Percentiles rank a stretch among this genome's conserved stretches.
phyloP scores from a whole-genome alignment of 2,329 filamentous ascomycete genomes.

The Colletotrichum filicis region DNA sequence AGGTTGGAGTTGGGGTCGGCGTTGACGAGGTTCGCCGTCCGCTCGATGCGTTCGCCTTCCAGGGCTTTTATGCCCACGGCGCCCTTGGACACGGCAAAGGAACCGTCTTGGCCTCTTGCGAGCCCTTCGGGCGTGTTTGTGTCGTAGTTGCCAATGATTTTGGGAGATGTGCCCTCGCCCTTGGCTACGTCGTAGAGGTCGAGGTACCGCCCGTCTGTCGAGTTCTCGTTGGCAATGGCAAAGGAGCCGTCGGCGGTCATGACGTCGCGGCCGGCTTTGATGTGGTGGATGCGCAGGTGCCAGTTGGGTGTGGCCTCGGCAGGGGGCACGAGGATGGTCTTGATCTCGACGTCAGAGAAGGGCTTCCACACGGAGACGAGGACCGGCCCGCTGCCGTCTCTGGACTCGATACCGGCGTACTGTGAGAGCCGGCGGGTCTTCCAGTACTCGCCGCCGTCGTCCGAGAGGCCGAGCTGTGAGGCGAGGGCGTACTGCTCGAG shows the following conservation, averaged over 20 bases:
- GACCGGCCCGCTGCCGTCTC: conserved; percentile 60
- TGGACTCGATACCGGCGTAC: conserved; percentile 69
- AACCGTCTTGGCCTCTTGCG: conserved; percentile 60
- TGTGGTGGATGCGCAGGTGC: conserved; percentile 74
- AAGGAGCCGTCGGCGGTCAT: conserved; percentile 81
- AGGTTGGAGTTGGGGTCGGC: conserved; percentile 85
- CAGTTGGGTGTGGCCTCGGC: conserved; percentile 69
- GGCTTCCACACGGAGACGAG: conserved; percentile 78
- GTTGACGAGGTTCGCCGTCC: conserved; percentile 74
- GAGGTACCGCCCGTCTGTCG: conserved; percentile 59
- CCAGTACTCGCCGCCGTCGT: conserved; percentile 83
- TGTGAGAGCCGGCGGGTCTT: conserved; percentile 77
- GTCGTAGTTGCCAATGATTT: conserved; percentile 71
- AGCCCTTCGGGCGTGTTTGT: conserved; percentile 63
- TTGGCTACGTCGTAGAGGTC: conserved; percentile 54
- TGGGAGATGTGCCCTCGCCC: conserved; percentile 63
- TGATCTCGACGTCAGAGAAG: conserved; percentile 74
- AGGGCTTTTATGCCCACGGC: conserved; percentile 67
- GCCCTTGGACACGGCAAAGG: conserved; percentile 67
- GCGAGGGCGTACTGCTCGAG: conserved; percentile 82
- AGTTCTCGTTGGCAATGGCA: conserved; percentile 70
- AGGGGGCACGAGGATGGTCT: conserved; percentile 74
- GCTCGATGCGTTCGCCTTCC: conserved; percentile 55
- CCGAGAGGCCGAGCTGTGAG: conserved; percentile 79
- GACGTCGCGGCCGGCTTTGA: conserved; percentile 69